A percentile compares a stretch with the other conserved stretches of the same genome.
Conservation (phyloP, 1,284 basidiomycete genomes). For the Cystobasidium slooffiae region DNA sequence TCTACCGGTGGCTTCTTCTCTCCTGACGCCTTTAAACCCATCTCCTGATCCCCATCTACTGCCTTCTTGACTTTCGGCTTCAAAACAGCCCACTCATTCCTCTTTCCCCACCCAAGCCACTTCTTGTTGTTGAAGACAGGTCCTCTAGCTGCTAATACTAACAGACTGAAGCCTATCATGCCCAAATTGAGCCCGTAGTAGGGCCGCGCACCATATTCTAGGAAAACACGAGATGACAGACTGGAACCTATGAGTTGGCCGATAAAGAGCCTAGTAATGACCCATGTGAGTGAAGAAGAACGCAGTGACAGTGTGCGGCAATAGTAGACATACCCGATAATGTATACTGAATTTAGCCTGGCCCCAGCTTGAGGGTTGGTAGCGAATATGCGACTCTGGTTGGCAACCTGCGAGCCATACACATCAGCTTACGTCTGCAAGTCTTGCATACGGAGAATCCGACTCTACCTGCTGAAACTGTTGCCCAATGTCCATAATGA, state of each 20-base stretch:
- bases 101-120: slow-evolving; percentile 42
- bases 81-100: slow-evolving; percentile 28
- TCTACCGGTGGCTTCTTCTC: not conserved
- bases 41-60: slow-evolving; percentile 11
- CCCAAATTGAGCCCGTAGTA: slow-evolving; percentile 35
- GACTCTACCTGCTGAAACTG: slow-evolving; percentile 59
- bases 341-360: slow-evolving; percentile 67
- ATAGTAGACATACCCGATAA: slow-evolving; percentile 62
- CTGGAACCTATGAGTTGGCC: slow-evolving; percentile 42
- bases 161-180: slow-evolving; percentile 15
- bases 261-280: slow-evolving; percentile 11
- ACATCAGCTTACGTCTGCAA: slow-evolving; percentile 57
- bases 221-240: slow-evolving; percentile 20
- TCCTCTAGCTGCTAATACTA: slow-evolving; percentile 18
- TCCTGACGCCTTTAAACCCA: not conserved
- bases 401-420: slow-evolving; percentile 21
- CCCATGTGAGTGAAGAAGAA: slow-evolving; percentile 38
- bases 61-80: slow-evolving; percentile 32
- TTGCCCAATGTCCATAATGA: slow-evolving; percentile 61
- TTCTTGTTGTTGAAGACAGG: slow-evolving; percentile 33
- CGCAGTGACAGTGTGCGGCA: slow-evolving; percentile 48
- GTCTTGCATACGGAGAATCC: slow-evolving; percentile 52
- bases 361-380: slow-evolving; percentile 65
- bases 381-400: slow-evolving; percentile 55
- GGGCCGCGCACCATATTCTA: slow-evolving; percentile 23